phyloP scores from a whole-genome alignment of 306 rosid genomes.

The Casuarina glauca region DNA sequence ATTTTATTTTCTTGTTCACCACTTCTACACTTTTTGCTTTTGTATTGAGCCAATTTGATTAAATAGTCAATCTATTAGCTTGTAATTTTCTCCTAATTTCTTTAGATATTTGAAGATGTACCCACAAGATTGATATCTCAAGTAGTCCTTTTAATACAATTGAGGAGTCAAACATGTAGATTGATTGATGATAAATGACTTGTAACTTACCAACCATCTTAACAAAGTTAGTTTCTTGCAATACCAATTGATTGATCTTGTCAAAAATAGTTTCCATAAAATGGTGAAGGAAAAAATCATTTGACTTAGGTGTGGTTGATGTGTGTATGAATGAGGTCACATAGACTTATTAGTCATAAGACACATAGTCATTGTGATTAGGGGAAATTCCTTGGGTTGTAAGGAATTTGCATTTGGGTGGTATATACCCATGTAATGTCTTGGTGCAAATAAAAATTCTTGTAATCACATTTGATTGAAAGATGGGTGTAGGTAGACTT shows the following conservation, averaged over 20 bases:
- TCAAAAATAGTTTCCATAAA: constrained; percentile 21
- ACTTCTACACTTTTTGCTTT: not conserved
- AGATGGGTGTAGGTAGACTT: no score
- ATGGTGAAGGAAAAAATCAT: no score
- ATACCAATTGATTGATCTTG: constrained; percentile 27
- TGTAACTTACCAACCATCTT: constrained; percentile 38
- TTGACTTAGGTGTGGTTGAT: no score
- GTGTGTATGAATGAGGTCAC: no score
- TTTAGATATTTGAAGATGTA: not conserved
- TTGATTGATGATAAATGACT: not conserved
- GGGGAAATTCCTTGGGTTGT: no score
- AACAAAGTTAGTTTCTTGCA: constrained; percentile 22
- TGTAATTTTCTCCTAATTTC: not conserved
- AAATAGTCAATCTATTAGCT: not conserved
- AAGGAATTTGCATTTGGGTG: no score
- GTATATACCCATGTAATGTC: no score
- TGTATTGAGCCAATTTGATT: not conserved
- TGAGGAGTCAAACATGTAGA: not conserved
- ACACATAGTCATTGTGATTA: no score
- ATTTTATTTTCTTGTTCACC: no score
- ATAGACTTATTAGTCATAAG: no score
- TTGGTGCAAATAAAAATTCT: no score
- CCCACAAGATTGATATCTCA: not conserved
- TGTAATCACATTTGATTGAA: no score
- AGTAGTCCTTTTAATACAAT: not conserved